Evolutionary conservation across 78 protist genomes (phyloP).

Genomic region (Pelomyxa schiedti): DNA sequence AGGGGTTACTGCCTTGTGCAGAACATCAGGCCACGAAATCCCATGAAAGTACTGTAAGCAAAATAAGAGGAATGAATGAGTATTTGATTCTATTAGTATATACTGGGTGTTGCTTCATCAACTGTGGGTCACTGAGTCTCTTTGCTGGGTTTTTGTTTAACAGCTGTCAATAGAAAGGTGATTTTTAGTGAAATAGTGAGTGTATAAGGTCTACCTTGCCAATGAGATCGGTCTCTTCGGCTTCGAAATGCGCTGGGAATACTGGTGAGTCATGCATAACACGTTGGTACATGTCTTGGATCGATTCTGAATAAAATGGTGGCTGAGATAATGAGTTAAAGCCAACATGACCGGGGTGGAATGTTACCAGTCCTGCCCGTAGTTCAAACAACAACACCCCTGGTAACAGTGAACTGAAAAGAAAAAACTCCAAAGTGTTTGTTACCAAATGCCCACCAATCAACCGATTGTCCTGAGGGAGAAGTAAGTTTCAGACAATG

Average conservation of each 20-base stretch:
- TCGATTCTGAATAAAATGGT: constrained; percentile 49
- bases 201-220: constrained; percentile 24
- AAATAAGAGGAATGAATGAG: too few relatives aligned
- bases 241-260: constrained; percentile 25
- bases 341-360: not conserved
- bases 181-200: not conserved
- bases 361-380: constrained; percentile 63
- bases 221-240: not conserved
- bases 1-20: too few relatives aligned
- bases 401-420: too few relatives aligned
- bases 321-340: constrained; percentile 13
- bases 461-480: too few relatives aligned
- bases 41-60: too few relatives aligned
- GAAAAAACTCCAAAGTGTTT: too few relatives aligned
- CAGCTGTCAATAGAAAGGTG: not conserved
- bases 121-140: constrained; percentile 32
- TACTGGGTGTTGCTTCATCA: constrained; percentile 51
- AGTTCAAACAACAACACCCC: constrained; percentile 76
- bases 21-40: too few relatives aligned
- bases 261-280: constrained; percentile 40
- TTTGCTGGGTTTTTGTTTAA: not conserved
- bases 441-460: constrained; percentile 92
- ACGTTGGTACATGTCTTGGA: constrained; percentile 51
- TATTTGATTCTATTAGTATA: too few relatives aligned
- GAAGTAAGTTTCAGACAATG: too few relatives aligned